Base-by-base conservation (phyloP, 495 filamentous ascomycete genomes). In the Stereocaulon alpinum region DNA sequence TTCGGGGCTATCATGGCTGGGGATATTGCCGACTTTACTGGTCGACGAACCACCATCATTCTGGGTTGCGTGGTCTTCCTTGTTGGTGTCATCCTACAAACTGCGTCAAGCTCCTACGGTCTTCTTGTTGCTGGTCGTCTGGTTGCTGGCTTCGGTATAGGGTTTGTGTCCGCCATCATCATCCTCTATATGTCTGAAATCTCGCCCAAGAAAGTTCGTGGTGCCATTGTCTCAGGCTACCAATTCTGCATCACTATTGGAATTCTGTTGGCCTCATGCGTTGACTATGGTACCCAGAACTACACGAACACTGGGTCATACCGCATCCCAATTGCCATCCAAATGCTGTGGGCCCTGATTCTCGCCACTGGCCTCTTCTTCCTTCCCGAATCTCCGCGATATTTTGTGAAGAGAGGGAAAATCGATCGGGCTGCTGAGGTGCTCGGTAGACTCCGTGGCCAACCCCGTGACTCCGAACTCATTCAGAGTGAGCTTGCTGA, bases 291-390 rank as follows among this genome's bases (percentile, higher is more conserved):
- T 57, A 81, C 79, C 0, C 76, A 80, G 59, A 74, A 77, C 12
- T 79, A 83, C 42, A 56, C 37, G 3, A 55, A 63, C 55, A 60
- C 22, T 10, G 55, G 55, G 2, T 60, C 57, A 5, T 56, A 59
- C 48, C 61, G 58, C 18, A 56, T 75, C 51, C 74, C 74, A 0
- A 59, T 77, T 22, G 72, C 69, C 3, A 40, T 76, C 7, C 86
- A 90, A 59, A 79, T 90, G 70, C 86, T 88, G 32, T 88, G 89
- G 64, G 83, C 85, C 6, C 77, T 80, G 0, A 69, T 89, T 22
- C 84, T 89, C 66, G 77, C 85, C 63, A 56, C 79, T 55, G 74
- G 87, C 34, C 80, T 81, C 4, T 81, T 88, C 67, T 72, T 85
- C 53, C 79, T 84, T 42, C 76, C 77, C 56, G 85, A 89, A 66